Conservation (phyloP, 768 basidiomycete species). For the Podaxis pistillaris region DNA sequence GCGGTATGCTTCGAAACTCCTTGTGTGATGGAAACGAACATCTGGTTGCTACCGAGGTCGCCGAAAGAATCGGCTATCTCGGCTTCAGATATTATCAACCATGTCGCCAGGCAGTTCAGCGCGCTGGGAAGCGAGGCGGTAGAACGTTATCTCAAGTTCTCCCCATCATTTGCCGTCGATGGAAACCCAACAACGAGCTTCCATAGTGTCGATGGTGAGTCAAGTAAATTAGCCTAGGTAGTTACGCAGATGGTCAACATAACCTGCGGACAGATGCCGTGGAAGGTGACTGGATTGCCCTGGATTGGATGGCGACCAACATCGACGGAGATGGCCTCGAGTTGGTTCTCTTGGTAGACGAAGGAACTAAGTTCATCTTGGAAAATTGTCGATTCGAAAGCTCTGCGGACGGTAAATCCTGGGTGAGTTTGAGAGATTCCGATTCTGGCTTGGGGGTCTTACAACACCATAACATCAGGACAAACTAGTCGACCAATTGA, state of each 20-base stretch:
- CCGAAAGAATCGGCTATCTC: slow-evolving; percentile 21
- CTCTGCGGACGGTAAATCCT: slow-evolving; percentile 14
- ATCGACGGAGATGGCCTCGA: slow-evolving; percentile 15
- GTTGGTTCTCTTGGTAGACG: slow-evolving; percentile 29
- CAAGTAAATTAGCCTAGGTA: not conserved
- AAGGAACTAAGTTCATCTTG: slow-evolving; percentile 20
- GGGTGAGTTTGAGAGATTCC: slow-evolving; percentile 17
- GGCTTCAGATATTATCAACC: slow-evolving; percentile 39
- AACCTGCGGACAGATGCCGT: slow-evolving; percentile 22
- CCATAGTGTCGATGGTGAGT: slow-evolving; percentile 45
- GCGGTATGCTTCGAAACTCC: slow-evolving; percentile 42
- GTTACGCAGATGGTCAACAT: not conserved
- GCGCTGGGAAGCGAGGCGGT: slow-evolving; percentile 32
- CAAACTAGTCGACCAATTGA: not conserved
- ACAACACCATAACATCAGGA: not conserved
- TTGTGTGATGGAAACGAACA: slow-evolving; percentile 54
- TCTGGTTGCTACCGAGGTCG: slow-evolving; percentile 38
- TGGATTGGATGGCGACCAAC: slow-evolving; percentile 22
- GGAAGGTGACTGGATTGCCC: slow-evolving; percentile 27
- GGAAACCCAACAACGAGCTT: slow-evolving; percentile 48
- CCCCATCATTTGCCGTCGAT: slow-evolving; percentile 59
- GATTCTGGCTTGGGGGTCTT: not conserved
- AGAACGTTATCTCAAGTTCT: slow-evolving; percentile 39
- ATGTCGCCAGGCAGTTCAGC: slow-evolving; percentile 34
- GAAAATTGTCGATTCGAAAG: slow-evolving; percentile 18